Evolutionary conservation across 225 moss, liverwort and hornwort genomes (phyloP).

Genomic region (Marchantia paleacea): DNA sequence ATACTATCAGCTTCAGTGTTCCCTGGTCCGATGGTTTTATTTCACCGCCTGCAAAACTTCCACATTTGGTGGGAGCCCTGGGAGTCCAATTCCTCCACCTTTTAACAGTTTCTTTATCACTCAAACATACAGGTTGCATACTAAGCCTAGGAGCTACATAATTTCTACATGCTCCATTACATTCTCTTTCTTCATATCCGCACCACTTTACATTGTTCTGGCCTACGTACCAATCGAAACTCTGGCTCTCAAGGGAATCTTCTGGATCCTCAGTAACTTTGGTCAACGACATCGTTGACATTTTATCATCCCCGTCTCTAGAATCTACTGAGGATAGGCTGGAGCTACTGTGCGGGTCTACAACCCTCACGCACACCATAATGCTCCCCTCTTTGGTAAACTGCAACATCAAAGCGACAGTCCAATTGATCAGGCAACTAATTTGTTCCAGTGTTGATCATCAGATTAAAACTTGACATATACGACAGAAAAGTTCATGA

Average conservation of each 20-base stretch:
- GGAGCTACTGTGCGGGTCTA: conserved; percentile 36
- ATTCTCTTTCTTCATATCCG: conserved; percentile 26
- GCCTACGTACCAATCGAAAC: conserved; percentile 29
- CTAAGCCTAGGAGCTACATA: conserved; percentile 60
- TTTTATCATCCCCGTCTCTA: not conserved
- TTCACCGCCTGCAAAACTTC: not conserved
- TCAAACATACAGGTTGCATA: conserved; percentile 50
- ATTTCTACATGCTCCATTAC: conserved; percentile 27
- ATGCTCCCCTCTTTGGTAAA: conserved; percentile 69
- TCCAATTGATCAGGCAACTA: too few species aligned
- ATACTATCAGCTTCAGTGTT: conserved; percentile 45
- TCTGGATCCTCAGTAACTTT: conserved; percentile 29
- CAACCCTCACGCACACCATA: conserved; percentile 54
- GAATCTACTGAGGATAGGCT: not conserved
- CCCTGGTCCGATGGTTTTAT: not conserved
- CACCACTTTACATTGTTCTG: conserved; percentile 29
- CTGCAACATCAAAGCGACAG: conserved; percentile 30
- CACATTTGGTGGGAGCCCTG: conserved; percentile 10
- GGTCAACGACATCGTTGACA: not conserved
- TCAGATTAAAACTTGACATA: too few species aligned
- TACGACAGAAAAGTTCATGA: too few species aligned
- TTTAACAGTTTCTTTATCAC: conserved; percentile 50
- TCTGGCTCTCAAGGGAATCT: not conserved
- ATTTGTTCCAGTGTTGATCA: too few species aligned
- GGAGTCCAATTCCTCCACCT: conserved; percentile 57